phyloP scores from a whole-genome alignment of 129 eudicot genomes.

The Flaveria brownii region DNA sequence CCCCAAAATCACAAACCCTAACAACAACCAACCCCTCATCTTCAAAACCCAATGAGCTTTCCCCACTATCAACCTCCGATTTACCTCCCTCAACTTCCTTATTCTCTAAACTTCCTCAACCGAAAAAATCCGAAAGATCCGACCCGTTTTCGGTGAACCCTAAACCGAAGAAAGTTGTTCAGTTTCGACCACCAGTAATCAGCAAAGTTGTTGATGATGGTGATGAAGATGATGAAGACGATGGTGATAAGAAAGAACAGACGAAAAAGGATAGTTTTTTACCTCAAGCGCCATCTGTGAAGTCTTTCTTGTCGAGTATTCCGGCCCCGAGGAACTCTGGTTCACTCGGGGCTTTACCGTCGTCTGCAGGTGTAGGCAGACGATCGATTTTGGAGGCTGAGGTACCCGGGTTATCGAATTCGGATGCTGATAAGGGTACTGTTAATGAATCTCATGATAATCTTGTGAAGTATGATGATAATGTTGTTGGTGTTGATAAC shows the following conservation, averaged over 20 bases:
- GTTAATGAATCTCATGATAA: neutral
- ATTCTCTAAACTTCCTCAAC: slow-evolving; percentile 59
- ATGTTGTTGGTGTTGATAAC: neutral
- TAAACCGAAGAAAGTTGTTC: slow-evolving; percentile 62
- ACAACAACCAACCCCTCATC: slow-evolving; percentile 11
- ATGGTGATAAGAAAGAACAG: slow-evolving; percentile 33
- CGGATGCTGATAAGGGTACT: slow-evolving; percentile 16
- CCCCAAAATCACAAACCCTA: slow-evolving; percentile 53
- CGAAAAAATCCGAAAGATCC: slow-evolving; percentile 41
- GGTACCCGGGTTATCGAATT: slow-evolving; percentile 26
- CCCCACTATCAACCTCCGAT: slow-evolving; percentile 21
- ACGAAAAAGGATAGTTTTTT: slow-evolving; percentile 28
- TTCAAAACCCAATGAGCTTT: slow-evolving; percentile 15
- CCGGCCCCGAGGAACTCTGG: slow-evolving; percentile 74
- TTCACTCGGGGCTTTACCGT: slow-evolving; percentile 57
- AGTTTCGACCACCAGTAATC: slow-evolving; percentile 60
- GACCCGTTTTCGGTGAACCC: slow-evolving; percentile 23
- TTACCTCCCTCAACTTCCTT: slow-evolving; percentile 33
- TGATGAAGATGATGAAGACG: slow-evolving; percentile 39
- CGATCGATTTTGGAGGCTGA: slow-evolving; percentile 60
- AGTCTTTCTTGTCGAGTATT: slow-evolving; percentile 65
- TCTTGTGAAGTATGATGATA: slow-evolving; percentile 23
- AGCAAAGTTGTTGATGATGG: slow-evolving; percentile 9
- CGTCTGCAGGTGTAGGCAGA: slow-evolving; percentile 50
- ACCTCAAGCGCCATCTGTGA: slow-evolving; percentile 44